Base-by-base conservation (phyloP, 73 alveolate species). In the Strombidium stylifer region DNA sequence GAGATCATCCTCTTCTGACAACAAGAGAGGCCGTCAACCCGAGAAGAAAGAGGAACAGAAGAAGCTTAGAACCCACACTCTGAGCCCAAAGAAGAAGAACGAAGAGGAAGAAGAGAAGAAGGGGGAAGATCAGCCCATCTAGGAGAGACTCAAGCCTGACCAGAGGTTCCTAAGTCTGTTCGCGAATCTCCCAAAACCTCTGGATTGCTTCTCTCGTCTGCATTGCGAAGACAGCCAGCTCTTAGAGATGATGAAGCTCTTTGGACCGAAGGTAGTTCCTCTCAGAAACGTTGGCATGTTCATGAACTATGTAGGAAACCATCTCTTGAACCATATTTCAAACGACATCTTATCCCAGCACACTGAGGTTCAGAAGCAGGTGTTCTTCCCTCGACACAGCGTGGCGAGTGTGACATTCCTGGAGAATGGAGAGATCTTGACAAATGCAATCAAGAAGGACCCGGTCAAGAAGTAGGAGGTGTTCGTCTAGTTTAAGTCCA, bases 261-360 rank as follows among this genome's bases (percentile, higher is more conserved):
- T 44, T 35, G 82, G 70, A 34, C 16, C 70, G 7, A 50, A 48
- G 8, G 42, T 71, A 15, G 58, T 51, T 15, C 84, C 84, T 14
- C 59, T 71, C 7, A 57, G 69, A 3, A 14, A 57, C 40, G 30
- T 71, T 1, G 84, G 84, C 4, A 41, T 50, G 45, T 18, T 53
- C 32, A 26, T 47, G 74, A 56, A 55, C 44, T 71, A 57, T 45
- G 41, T 58, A 0, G 84, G 84, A 14, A 71, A 71, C 53, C 70
- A 71, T 44, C 28, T 71, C 25, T 58, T 71, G 2, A n/a, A 18
- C 25, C 57, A 57, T 30, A 46, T 71, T 15, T 53, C 19, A 4
- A 42, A 62, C 37, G n/a, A n/a, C n/a, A n/a, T n/a, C n/a, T n/a
- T n/a, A n/a, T n/a, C n/a, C n/a, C n/a, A n/a, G n/a, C 64, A 54